These are phyloP conservation scores for Pelargonium hybrid DNA, from an alignment of 441 rosid species.

Conservation along the genomic window DNA sequence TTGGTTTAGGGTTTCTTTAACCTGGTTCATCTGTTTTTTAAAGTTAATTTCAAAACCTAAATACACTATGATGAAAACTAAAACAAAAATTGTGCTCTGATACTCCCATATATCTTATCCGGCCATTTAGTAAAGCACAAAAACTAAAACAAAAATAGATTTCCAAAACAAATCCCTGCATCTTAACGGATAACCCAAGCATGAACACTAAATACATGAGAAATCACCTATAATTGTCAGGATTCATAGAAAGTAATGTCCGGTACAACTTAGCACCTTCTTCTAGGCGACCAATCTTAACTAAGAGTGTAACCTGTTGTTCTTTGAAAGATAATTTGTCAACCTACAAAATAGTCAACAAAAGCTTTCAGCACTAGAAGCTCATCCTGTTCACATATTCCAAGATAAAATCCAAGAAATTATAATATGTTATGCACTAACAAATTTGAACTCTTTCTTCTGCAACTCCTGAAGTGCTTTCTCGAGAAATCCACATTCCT, in stretches of 20 bases:
- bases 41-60: background rate
- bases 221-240: constrained; percentile 89
- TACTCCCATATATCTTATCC: background rate
- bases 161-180: background rate
- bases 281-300: constrained; percentile 61
- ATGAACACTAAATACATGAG: constrained; percentile 9
- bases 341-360: constrained; percentile 42
- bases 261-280: constrained; percentile 71
- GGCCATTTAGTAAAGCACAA: background rate
- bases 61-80: background rate
- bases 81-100: background rate
- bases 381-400: background rate
- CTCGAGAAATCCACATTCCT: constrained; percentile 62
- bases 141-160: background rate
- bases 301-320: constrained; percentile 77
- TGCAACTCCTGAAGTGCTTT: constrained; percentile 77
- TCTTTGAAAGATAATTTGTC: constrained; percentile 76
- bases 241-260: constrained; percentile 77
- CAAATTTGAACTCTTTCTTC: constrained; percentile 67
- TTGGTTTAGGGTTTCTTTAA: background rate
- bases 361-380: constrained; percentile 19
- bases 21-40: background rate
- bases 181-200: background rate
- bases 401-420: background rate
- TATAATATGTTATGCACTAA: constrained; percentile 26